phyloP scores from a whole-genome alignment of 2,329 filamentous ascomycete genomes.

The Capronia americana region DNA sequence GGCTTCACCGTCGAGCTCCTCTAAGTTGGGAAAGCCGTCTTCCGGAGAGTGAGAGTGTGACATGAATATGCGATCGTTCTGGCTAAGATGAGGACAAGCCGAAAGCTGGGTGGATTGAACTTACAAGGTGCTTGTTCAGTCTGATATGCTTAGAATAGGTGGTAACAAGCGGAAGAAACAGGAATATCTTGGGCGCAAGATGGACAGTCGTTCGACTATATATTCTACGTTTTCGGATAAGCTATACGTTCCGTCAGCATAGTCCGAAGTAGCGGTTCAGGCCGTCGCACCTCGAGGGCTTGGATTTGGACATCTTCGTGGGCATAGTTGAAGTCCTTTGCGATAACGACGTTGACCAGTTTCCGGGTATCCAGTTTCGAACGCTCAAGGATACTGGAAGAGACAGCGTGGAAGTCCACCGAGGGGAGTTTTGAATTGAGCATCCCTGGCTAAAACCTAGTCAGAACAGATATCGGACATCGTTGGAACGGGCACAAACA shows the following conservation, averaged over 20 bases:
- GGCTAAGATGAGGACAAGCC: constrained; percentile 24
- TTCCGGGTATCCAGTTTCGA: constrained; percentile 55
- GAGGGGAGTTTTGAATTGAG: constrained; percentile 24
- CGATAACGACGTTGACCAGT: constrained; percentile 83
- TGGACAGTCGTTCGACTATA: constrained; percentile 77
- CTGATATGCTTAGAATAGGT: constrained; percentile 42
- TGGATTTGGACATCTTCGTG: constrained; percentile 83
- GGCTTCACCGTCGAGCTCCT: constrained; percentile 59
- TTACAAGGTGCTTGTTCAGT: constrained; percentile 53
- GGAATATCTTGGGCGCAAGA: constrained; percentile 75
- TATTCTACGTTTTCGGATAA: constrained; percentile 79
- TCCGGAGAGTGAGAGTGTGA: constrained; percentile 79
- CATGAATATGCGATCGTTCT: constrained; percentile 84
- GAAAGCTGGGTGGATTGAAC: background rate
- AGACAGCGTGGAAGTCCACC: constrained; percentile 27
- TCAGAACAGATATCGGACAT: constrained; percentile 11
- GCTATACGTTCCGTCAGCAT: constrained; percentile 58
- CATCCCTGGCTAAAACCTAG: constrained; percentile 12
- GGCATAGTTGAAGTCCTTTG: constrained; percentile 77
- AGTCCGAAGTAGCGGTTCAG: background rate
- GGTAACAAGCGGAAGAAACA: constrained; percentile 76
- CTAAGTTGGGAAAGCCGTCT: constrained; percentile 76
- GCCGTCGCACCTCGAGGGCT: constrained; percentile 60
- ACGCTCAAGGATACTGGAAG: constrained; percentile 19
- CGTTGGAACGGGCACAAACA: constrained; percentile 1